phyloP scores from a whole-genome alignment of 805 yeast genomes.

The Wickerhamiella dianesei region DNA sequence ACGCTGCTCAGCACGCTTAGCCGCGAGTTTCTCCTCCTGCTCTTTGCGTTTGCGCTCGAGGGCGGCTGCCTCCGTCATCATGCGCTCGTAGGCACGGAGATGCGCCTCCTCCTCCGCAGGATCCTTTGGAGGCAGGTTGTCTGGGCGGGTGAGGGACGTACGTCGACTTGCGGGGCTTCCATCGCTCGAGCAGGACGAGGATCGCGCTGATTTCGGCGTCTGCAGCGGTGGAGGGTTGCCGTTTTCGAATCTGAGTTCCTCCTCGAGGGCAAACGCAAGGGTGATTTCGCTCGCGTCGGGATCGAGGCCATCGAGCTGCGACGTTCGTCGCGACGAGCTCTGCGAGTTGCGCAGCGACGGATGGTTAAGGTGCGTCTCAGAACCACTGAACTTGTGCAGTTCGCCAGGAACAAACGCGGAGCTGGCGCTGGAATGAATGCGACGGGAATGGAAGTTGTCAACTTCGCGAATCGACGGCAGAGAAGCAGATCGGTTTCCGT shows the following conservation, averaged over 20 bases:
- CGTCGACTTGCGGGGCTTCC: constrained; percentile 12
- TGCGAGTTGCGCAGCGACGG: neutral
- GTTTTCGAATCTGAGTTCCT: constrained; percentile 1
- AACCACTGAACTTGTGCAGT: constrained; percentile 11
- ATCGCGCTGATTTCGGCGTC: neutral
- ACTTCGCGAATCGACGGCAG: constrained; percentile 7
- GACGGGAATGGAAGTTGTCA: neutral
- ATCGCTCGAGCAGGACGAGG: constrained; percentile 1
- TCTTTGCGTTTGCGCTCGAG: constrained; percentile 27
- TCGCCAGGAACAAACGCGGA: neutral
- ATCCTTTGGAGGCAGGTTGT: constrained; percentile 53
- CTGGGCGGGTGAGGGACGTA: constrained; percentile 44
- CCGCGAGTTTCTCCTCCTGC: constrained; percentile 16
- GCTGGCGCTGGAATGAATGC: neutral
- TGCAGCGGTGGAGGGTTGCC: constrained; percentile 8
- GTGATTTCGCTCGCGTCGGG: constrained; percentile 27
- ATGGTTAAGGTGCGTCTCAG: constrained; percentile 12
- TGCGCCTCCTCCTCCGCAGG: constrained; percentile 41
- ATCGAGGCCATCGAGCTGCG: constrained; percentile 23
- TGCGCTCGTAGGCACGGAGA: constrained; percentile 36
- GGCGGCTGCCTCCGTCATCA: constrained; percentile 26
- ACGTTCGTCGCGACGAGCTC: neutral
- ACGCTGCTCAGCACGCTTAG: constrained; percentile 15
- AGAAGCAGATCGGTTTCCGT: neutral
- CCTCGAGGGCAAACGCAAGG: constrained; percentile 17